A percentile compares a stretch with the other conserved stretches of the same genome.
Conservation (phyloP, 2,329 filamentous ascomycete genomes). For the Penicillium sp. region DNA sequence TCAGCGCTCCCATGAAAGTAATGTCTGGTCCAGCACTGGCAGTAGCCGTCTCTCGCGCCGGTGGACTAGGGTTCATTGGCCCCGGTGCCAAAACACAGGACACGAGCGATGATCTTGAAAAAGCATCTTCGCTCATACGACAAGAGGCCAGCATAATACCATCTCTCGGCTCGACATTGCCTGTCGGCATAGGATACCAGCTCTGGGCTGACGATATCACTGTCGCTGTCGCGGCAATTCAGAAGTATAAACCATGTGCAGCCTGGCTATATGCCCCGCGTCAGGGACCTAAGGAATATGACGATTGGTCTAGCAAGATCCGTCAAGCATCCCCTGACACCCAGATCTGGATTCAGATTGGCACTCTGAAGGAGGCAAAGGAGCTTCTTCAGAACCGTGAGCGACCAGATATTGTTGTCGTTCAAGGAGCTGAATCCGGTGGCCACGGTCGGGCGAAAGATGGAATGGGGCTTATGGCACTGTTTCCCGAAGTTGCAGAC, state of each 20-base stretch:
- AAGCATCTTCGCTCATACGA: constrained; percentile 27
- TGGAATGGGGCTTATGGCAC: constrained; percentile 49
- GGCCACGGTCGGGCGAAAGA: constrained; percentile 51
- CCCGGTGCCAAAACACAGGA: constrained; percentile 51
- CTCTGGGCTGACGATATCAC: constrained; percentile 41
- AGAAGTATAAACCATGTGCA: constrained; percentile 39
- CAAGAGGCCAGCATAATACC: constrained; percentile 6
- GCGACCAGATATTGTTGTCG: constrained; percentile 52
- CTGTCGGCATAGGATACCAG: constrained; percentile 44
- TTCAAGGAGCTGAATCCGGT: constrained; percentile 56
- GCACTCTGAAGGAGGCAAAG: constrained; percentile 50
- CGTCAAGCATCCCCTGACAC: constrained; percentile 43
- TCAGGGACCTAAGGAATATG: constrained; percentile 33
- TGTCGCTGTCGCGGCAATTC: constrained; percentile 28
- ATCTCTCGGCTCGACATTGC: constrained; percentile 24
- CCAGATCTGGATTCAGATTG: constrained; percentile 57
- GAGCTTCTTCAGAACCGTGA: constrained; percentile 37
- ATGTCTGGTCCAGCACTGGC: constrained; percentile 59
- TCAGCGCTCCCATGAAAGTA: constrained; percentile 68
- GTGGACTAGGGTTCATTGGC: constrained; percentile 55
- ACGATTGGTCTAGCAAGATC: constrained; percentile 47
- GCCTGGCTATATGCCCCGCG: constrained; percentile 45
- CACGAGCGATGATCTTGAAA: constrained; percentile 31
- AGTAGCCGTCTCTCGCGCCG: constrained; percentile 57
- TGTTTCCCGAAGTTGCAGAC: constrained; percentile 54